Evolutionary conservation across 2,329 filamentous ascomycete species (phyloP).

Genomic region (Fusarium chuoi): DNA sequence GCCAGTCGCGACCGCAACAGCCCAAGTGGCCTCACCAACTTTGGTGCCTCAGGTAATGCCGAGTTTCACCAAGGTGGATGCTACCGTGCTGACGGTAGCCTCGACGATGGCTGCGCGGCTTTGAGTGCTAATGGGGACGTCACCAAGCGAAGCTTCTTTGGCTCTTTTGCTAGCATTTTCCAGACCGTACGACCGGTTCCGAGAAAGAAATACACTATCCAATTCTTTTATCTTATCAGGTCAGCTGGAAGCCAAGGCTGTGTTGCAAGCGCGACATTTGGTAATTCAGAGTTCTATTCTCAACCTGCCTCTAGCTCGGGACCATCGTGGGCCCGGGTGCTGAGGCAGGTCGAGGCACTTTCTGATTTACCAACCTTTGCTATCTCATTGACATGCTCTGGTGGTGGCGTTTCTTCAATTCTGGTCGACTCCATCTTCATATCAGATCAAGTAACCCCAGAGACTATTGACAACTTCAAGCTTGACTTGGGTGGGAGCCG

Average conservation of each 20-base stretch:
- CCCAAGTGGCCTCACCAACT: neutral
- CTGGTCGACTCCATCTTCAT: conserved; percentile 22
- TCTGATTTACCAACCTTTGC: neutral
- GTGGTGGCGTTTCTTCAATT: neutral
- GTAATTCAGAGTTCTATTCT: neutral
- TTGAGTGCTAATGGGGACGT: neutral
- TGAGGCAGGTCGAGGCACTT: neutral
- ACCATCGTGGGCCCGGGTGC: neutral
- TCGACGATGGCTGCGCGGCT: conserved; percentile 16
- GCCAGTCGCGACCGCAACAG: neutral
- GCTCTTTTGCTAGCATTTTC: conserved; percentile 10
- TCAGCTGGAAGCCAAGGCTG: neutral
- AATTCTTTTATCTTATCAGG: conserved; percentile 7
- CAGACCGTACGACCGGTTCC: neutral
- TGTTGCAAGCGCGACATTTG: neutral
- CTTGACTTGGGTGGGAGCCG: neutral
- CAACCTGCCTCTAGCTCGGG: neutral
- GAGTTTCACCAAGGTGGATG: conserved; percentile 2
- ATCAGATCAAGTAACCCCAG: conserved; percentile 18
- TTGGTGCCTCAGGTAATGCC: neutral
- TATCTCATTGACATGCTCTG: conserved; percentile 10
- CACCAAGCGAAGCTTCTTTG: neutral
- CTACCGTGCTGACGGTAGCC: conserved; percentile 3
- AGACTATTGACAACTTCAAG: conserved; percentile 1
- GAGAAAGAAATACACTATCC: conserved; percentile 9